Conservation (phyloP, 164 flowering plant genomes). For the Nymphaea colorata region DNA sequence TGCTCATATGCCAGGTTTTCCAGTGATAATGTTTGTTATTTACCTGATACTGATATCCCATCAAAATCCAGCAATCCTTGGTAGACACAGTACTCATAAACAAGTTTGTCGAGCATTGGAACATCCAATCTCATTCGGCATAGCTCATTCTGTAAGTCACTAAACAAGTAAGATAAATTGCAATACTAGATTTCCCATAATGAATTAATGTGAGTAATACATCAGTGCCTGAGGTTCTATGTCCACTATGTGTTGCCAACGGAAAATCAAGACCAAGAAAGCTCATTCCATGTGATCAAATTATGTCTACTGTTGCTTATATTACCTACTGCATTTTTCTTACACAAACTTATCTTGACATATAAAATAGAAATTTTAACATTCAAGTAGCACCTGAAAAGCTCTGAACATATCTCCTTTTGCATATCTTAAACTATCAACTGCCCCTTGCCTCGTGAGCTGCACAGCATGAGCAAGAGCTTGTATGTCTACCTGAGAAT, state of each 20-base stretch:
- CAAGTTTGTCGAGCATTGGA: slow-evolving; percentile 77
- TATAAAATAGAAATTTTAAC: too few species aligned
- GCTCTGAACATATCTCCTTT: slow-evolving; percentile 85
- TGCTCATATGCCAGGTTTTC: background rate
- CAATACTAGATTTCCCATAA: background rate
- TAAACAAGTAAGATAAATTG: background rate
- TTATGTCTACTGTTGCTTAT: too few species aligned
- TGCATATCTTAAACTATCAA: slow-evolving; percentile 85
- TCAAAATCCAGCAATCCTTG: slow-evolving; percentile 82
- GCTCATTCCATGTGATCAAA: too few species aligned
- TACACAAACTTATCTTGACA: background rate
- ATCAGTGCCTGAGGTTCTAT: too few species aligned
- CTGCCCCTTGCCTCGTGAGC: slow-evolving; percentile 93
- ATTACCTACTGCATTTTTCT: too few species aligned
- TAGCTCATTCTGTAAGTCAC: slow-evolving; percentile 62
- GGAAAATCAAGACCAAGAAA: too few species aligned
- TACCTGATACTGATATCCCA: slow-evolving; percentile 23
- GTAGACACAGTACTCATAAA: slow-evolving; percentile 87
- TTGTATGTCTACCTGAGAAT: slow-evolving; percentile 83
- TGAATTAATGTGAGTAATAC: too few species aligned
- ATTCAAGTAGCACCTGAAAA: slow-evolving; percentile 55
- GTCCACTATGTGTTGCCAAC: too few species aligned
- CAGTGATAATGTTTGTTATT: background rate
- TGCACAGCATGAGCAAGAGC: slow-evolving; percentile 99
- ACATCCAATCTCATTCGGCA: slow-evolving; percentile 79